phyloP scores from a whole-genome alignment of 352 stramenopile species.

The Bremia lactucae region DNA sequence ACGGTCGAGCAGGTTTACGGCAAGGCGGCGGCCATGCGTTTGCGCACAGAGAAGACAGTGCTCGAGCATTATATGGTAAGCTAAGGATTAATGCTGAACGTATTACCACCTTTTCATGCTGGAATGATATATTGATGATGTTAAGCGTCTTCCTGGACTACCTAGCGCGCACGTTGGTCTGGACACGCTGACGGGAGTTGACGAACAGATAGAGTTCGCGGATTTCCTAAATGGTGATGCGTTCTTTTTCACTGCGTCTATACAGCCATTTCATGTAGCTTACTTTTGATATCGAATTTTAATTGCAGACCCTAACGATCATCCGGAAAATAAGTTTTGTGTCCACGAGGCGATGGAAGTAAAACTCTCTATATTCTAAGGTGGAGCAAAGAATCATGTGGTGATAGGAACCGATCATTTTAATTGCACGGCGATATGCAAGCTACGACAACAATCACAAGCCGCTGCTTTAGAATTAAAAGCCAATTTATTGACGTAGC shows the following conservation, averaged over 20 bases:
- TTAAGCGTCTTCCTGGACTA: slow-evolving; percentile 69
- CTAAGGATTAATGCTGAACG: neutral
- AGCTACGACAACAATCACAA: slow-evolving; percentile 7
- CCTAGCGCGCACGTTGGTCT: slow-evolving; percentile 64
- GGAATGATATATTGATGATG: neutral
- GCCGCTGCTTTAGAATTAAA: too few relatives aligned
- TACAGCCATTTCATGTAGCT: neutral
- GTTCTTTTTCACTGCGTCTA: neutral
- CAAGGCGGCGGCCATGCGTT: slow-evolving; percentile 81
- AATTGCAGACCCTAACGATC: slow-evolving; percentile 55
- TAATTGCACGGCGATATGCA: neutral
- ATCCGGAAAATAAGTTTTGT: slow-evolving; percentile 70
- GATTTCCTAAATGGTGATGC: slow-evolving; percentile 72
- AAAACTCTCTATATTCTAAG: slow-evolving; percentile 84
- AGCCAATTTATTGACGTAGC: slow-evolving; percentile 6
- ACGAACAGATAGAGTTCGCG: slow-evolving; percentile 71
- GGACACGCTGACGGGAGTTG: slow-evolving; percentile 68
- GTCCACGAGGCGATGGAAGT: slow-evolving; percentile 85
- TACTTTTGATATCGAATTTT: slow-evolving; percentile 7
- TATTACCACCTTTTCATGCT: too few relatives aligned
- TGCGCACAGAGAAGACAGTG: slow-evolving; percentile 82
- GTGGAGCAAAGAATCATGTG: too few relatives aligned
- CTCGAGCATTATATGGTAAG: slow-evolving; percentile 72
- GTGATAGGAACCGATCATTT: too few relatives aligned
- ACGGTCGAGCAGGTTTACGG: slow-evolving; percentile 84